A percentile compares a stretch with the other conserved stretches of the same genome.
These are phyloP conservation scores for Inosperma sp. DNA, from an alignment of 768 basidiomycete genomes.

Conservation along the genomic window DNA sequence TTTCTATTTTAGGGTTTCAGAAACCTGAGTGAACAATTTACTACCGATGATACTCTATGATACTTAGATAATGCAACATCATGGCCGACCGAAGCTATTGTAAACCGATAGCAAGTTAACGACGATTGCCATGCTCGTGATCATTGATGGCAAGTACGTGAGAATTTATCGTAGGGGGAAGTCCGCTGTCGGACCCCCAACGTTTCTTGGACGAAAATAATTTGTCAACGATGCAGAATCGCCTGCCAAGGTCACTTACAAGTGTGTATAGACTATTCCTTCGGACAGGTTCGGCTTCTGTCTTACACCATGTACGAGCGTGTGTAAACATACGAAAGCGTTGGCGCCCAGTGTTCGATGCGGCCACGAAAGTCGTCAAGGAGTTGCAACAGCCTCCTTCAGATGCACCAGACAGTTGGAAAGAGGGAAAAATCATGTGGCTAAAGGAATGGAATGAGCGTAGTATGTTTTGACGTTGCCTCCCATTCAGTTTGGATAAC, in stretches of 20 bases:
- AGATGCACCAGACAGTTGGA: slow-evolving; percentile 23
- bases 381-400: slow-evolving; percentile 33
- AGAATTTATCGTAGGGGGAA: no score
- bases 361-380: slow-evolving; percentile 41
- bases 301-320: slow-evolving; percentile 46
- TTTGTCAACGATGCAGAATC: slow-evolving; percentile 2
- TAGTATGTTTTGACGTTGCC: slow-evolving; percentile 35
- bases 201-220: neutral
- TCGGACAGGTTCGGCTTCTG: slow-evolving; percentile 52
- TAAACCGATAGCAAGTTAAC: no score
- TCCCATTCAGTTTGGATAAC: neutral
- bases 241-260: slow-evolving; percentile 39
- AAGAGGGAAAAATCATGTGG: slow-evolving; percentile 36
- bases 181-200: no score
- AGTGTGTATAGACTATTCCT: slow-evolving; percentile 60
- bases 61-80: no score
- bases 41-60: no score
- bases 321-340: slow-evolving; percentile 43
- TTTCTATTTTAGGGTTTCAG: no score
- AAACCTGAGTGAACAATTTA: no score
- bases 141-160: no score
- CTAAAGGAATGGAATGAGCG: slow-evolving; percentile 51
- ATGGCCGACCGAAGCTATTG: no score
- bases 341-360: slow-evolving; percentile 53
- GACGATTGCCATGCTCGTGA: no score